A percentile compares a stretch with the other conserved stretches of the same genome.
phyloP scores from a whole-genome alignment of 768 basidiomycete species.

The Mycena belliarum region DNA sequence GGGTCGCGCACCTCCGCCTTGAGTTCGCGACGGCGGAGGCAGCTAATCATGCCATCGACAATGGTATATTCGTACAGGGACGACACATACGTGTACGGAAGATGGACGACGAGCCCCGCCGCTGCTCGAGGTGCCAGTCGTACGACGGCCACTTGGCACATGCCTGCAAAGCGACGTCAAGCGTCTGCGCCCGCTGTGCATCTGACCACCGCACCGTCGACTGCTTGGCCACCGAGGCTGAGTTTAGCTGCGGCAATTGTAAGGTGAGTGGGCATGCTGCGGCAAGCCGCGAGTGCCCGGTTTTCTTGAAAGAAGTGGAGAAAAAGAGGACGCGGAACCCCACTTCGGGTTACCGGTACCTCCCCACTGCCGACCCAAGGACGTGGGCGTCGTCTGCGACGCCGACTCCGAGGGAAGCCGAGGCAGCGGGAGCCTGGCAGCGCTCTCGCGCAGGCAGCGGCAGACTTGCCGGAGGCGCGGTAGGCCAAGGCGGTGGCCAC shows the following conservation, averaged over 20 bases:
- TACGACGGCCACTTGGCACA: background rate
- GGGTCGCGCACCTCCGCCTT: background rate
- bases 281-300: background rate
- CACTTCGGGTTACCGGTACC: background rate
- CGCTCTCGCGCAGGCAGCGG: background rate
- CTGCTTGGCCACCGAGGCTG: background rate
- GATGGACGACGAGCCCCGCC: background rate
- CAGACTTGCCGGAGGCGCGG: background rate
- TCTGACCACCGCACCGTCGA: background rate
- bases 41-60: slow-evolving; percentile 8
- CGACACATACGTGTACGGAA: background rate
- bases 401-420: background rate
- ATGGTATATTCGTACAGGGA: background rate
- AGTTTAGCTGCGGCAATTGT: slow-evolving; percentile 1
- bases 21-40: background rate
- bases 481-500: background rate
- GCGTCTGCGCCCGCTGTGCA: background rate
- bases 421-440: background rate
- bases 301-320: background rate
- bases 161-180: background rate
- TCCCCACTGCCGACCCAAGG: background rate
- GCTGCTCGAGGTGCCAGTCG: background rate
- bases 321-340: background rate
- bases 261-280: background rate
- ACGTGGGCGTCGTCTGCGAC: background rate